Evolutionary conservation across 768 basidiomycete genomes (phyloP).

Genomic region (Podaxis pistillaris): DNA sequence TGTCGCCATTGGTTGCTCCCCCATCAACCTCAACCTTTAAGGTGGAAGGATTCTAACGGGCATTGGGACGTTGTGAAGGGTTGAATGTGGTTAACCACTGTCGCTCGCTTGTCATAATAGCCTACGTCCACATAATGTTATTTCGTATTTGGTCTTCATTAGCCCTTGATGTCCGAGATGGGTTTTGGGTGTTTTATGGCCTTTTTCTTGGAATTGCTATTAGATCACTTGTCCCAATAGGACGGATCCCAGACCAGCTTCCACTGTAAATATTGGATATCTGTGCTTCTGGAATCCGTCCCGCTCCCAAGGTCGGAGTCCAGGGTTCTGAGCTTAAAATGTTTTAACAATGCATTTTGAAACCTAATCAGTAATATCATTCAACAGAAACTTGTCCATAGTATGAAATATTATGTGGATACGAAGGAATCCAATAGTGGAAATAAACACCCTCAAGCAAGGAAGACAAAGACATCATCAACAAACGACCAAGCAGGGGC

Average conservation of each 20-base stretch:
- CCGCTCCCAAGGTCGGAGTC: no score
- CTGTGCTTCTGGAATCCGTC: no score
- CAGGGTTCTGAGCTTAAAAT: no score
- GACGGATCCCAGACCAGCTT: no score
- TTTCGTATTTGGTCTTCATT: background rate
- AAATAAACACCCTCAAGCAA: background rate
- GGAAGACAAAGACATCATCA: slow-evolving; percentile 38
- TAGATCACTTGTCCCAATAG: no score
- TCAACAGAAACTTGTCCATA: background rate
- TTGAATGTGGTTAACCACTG: background rate
- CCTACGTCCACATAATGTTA: background rate
- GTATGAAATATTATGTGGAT: background rate
- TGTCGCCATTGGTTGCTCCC: background rate
- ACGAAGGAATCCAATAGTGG: background rate
- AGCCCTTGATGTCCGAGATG: no score
- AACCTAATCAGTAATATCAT: no score
- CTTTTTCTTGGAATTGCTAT: no score
- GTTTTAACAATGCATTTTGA: no score
- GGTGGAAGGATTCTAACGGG: background rate
- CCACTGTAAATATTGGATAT: no score
- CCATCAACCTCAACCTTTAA: background rate
- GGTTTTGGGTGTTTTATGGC: no score
- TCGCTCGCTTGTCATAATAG: background rate
- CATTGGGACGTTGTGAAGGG: background rate
- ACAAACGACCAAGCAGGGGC: slow-evolving; percentile 51